Base-by-base conservation (phyloP, 2,329 filamentous ascomycete species). In the Ampelomyces quisqualis region DNA sequence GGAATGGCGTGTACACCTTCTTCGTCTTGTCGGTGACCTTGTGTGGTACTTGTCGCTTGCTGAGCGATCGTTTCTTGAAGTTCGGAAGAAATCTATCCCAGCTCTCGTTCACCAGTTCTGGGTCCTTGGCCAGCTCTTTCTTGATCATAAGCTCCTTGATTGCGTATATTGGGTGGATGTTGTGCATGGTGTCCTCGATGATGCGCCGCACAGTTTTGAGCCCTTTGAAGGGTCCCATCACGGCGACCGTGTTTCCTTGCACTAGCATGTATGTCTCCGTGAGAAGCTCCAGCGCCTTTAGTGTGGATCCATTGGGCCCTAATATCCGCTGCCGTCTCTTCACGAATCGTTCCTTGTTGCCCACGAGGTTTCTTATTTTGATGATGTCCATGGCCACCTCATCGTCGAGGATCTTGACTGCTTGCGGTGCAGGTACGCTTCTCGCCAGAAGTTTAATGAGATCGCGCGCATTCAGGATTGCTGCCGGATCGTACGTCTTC, bases 141-240 rank as follows among this genome's bases (percentile, higher is more conserved):
- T 93, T 94, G 68, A 95, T 93, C 89, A 94, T 93, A 53, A 93
- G 77, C 68, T 90, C 86, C 71, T 98, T 97, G 71, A 98, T 95
- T 54, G 94, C 88, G 72, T 98, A 88, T 57, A 88, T 87, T 1
- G 84, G 85, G 58, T 88, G 93, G 41, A 96, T 83, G 65, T 98
- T 98, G 61, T 81, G 81, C 93, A 98, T 97, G 73, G 90, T 95
- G 70, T 97, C 91, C 69, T 95, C 87, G 24, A 97, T 81, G 14
- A 66, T 83, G 37, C 90, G 79, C 32, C 93, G 83, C 20, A 96
- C 82, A 61, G 96, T 91, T 72, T 97, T 97, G 32, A 98, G 71
- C 2, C 89, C 90, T 70, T 94, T 95, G 74, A 86, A 97, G 0
- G 85, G 83, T 0, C 93, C 93, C 87, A 98, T 96, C 4, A 81